Evolutionary conservation across 768 basidiomycete species (phyloP).

Genomic region (Boletellus emodensis): DNA sequence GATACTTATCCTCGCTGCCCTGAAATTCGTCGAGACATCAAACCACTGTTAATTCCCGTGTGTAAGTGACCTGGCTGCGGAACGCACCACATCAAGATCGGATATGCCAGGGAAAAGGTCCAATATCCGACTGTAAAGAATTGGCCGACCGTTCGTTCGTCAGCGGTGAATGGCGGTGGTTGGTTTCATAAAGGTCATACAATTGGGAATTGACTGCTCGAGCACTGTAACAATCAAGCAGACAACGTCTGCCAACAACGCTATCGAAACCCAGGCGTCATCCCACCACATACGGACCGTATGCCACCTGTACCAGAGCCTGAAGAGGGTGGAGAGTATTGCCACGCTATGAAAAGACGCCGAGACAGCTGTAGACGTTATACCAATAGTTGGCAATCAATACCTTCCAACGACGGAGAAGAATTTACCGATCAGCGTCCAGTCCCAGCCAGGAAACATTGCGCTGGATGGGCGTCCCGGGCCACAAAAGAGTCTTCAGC

Average conservation of each 20-base stretch:
- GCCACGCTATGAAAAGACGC: constrained; percentile 20
- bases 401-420: background rate
- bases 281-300: constrained; percentile 27
- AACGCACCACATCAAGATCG: constrained; percentile 13
- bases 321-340: constrained; percentile 20
- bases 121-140: constrained; percentile 5
- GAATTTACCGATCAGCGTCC: constrained; percentile 3
- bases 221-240: constrained; percentile 6
- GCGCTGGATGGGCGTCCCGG: background rate
- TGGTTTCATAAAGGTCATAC: constrained; percentile 1
- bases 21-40: background rate
- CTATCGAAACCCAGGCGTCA: constrained; percentile 19
- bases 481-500: too few species aligned
- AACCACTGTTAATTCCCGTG: background rate
- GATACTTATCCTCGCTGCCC: constrained; percentile 25
- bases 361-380: constrained; percentile 9
- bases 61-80: background rate
- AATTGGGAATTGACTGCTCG: constrained; percentile 3
- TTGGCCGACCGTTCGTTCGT: background rate
- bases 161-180: background rate
- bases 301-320: constrained; percentile 20
- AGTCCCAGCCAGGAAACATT: constrained; percentile 3
- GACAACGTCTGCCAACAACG: constrained; percentile 11
- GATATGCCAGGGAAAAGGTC: constrained; percentile 17
- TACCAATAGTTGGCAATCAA: background rate